A percentile compares a stretch with the other conserved stretches of the same genome.
Evolutionary conservation across 768 basidiomycete species (phyloP).

Genomic region (Floccularia luteovirens): DNA sequence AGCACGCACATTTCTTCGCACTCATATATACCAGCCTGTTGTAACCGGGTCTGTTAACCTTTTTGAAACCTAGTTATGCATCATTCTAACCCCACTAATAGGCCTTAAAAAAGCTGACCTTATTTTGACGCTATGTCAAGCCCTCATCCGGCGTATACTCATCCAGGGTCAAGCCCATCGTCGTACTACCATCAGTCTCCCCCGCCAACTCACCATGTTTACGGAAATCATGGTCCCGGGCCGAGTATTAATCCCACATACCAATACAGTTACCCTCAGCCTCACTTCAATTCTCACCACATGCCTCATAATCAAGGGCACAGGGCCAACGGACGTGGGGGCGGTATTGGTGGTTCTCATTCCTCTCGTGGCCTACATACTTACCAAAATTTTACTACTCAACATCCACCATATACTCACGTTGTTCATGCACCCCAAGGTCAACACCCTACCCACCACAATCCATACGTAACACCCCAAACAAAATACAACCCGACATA

Average conservation of each 20-base stretch:
- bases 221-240: slow-evolving; percentile 25
- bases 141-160: slow-evolving; percentile 15
- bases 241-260: slow-evolving; percentile 28
- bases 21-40: too few species aligned
- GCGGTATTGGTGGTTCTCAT: slow-evolving; percentile 21
- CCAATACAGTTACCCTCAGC: slow-evolving; percentile 19
- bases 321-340: slow-evolving; percentile 25
- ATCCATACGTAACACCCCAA: slow-evolving; percentile 14
- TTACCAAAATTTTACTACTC: slow-evolving; percentile 27
- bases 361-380: slow-evolving; percentile 27
- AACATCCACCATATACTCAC: slow-evolving; percentile 5
- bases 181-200: slow-evolving; percentile 16
- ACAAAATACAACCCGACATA: slow-evolving; percentile 21
- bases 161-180: slow-evolving; percentile 15
- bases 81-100: too few species aligned
- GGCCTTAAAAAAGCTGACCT: too few species aligned
- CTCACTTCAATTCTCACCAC: slow-evolving; percentile 27
- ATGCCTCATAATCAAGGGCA: slow-evolving; percentile 23
- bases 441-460: slow-evolving; percentile 5
- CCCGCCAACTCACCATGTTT: slow-evolving; percentile 20
- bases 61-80: too few species aligned
- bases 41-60: too few species aligned
- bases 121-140: too few species aligned
- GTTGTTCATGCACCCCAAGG: slow-evolving; percentile 1
- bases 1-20: too few species aligned